Percentiles rank a stretch among this genome's conserved stretches.
Evolutionary conservation across 805 yeast species (phyloP).

Genomic region (Kodamaea hsintzibuensis): DNA sequence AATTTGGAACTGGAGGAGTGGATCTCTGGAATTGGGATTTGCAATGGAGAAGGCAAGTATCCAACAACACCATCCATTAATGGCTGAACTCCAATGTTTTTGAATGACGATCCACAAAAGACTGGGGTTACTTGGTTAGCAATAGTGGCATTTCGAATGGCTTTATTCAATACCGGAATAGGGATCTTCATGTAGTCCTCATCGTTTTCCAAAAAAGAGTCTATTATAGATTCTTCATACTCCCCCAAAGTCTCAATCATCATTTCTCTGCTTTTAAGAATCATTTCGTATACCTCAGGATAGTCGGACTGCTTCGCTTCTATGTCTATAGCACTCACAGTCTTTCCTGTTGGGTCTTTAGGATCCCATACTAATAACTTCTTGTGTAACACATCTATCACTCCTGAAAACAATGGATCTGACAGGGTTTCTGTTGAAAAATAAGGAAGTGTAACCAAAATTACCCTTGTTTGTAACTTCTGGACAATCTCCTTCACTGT

Average conservation of each 20-base stretch:
- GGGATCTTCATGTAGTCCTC: conserved; percentile 75
- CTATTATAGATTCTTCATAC: conserved; percentile 73
- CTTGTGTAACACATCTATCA: conserved; percentile 70
- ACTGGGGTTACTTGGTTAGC: conserved; percentile 67
- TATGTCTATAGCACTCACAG: conserved; percentile 45
- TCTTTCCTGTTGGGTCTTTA: conserved; percentile 47
- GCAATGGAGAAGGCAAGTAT: conserved; percentile 81
- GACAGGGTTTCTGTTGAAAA: conserved; percentile 41
- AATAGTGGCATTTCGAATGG: conserved; percentile 67
- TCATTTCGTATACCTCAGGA: conserved; percentile 45
- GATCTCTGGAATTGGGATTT: conserved; percentile 59
- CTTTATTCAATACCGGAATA: conserved; percentile 48
- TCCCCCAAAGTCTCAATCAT: conserved; percentile 84
- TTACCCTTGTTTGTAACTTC: conserved; percentile 72
- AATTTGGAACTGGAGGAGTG: conserved; percentile 19
- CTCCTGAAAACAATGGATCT: conserved; percentile 59
- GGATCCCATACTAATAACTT: conserved; percentile 56
- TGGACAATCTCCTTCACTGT: conserved; percentile 82
- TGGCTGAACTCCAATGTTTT: conserved; percentile 94
- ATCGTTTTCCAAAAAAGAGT: conserved; percentile 66
- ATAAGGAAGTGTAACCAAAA: conserved; percentile 74
- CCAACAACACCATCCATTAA: conserved; percentile 77
- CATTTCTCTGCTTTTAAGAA: conserved; percentile 63
- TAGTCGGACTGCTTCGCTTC: conserved; percentile 21
- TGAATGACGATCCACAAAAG: conserved; percentile 89